Evolutionary conservation across 352 stramenopile species (phyloP), one percentile per base, ranked within the genome.

Genomic region (Pythium brachiatum): DNA sequence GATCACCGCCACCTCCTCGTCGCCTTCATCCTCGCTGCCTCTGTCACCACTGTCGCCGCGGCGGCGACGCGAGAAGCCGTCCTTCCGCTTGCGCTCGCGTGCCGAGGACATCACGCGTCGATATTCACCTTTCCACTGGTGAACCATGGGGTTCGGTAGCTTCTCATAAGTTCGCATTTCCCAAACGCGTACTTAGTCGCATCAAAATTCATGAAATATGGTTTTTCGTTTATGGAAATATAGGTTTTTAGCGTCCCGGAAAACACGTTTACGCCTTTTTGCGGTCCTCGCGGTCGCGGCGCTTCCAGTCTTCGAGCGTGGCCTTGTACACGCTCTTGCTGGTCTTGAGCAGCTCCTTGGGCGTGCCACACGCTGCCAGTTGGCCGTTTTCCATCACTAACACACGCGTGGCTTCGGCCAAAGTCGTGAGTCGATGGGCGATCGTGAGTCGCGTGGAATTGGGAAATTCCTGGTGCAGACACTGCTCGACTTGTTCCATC

Each of bases 371-470:
- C 73, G 99, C 94, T 16, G 81, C 90, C 13, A 95, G 84, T 20
- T 74, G 76, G 15, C 97, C 97, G 43, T 91, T 74, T 58, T 98
- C 96, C 75, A 99, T 91, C 1, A 99, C 97, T 20, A 99, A 61
- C 26, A 99, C 94, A 15, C 74, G 73, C 70, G 99, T 94, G 60
- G 87, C 96, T 68, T 99, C 93, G 70, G 98, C 93, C 50, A 99
- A 97, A 7, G 96, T 99, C 66, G 98, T 87, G 20, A 99, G 72
- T 20, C 97, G 88, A 76, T 99, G 96, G 32, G 97, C 97, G 64
- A 99, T 98, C 12, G 90, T 98, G 1, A 99, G 66, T 39, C 96
- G 71, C 2, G 97, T 99, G 60, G 81, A 97, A 16, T 88, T 65
- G 11, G 76, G 53, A 29, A 76, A 72, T 12, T 56, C 58, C 21